Conservation (phyloP, 2,329 filamentous ascomycete species). For the Verruconis gallopava region DNA sequence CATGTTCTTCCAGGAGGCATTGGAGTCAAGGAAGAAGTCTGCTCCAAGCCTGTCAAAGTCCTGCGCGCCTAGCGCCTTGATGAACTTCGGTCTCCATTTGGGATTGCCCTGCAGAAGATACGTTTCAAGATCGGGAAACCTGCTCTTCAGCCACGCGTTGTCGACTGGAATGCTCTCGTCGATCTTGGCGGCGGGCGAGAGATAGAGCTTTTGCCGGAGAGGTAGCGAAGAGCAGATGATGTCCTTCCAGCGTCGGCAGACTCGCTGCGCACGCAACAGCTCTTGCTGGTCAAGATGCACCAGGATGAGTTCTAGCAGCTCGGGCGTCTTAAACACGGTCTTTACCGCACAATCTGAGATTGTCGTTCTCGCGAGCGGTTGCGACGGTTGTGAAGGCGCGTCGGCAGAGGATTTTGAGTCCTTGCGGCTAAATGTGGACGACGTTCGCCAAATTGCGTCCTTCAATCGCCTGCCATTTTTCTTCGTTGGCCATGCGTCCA, state of each 20-base stretch:
- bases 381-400: neutral
- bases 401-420: neutral
- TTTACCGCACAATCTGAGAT: neutral
- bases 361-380: neutral
- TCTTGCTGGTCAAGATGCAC: constrained; percentile 4
- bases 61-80: constrained; percentile 3
- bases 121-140: constrained; percentile 2
- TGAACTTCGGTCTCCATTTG: constrained; percentile 7
- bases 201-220: constrained; percentile 6
- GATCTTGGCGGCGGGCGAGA: constrained; percentile 3
- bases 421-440: neutral
- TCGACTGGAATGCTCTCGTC: constrained; percentile 1
- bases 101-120: constrained; percentile 6
- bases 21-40: constrained; percentile 1
- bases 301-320: constrained; percentile 6
- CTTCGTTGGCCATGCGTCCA: too few species aligned
- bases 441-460: neutral
- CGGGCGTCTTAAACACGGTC: constrained; percentile 4
- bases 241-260: neutral
- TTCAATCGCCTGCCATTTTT: neutral
- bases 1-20: constrained; percentile 7
- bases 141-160: constrained; percentile 2
- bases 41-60: constrained; percentile 4
- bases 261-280: neutral
- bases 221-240: constrained; percentile 1